Evolutionary conservation across 306 rosid species (phyloP), one percentile per base, ranked within the genome.

Genomic region (Macrotyloma uniflorum): DNA sequence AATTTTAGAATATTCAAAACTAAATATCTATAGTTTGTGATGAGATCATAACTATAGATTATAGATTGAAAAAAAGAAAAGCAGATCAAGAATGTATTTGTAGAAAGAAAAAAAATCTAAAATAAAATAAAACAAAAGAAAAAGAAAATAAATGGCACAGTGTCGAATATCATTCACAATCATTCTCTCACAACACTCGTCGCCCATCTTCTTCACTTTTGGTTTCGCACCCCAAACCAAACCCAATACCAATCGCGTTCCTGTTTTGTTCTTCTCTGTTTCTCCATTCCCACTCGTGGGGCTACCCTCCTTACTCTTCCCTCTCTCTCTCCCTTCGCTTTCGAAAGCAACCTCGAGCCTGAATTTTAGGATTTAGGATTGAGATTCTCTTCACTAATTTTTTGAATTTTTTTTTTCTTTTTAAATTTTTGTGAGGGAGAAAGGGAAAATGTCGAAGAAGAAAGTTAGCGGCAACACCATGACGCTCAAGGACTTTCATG

Each of bases 401-500:
- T 14, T 15, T 20, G 13, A 32, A 32, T 5, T 3, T n/a, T 11
- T 68, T 5, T 47, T 58, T 46, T 51, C 1, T 75, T 15, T 15
- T 42, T 8, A 5, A 8, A 0, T 26, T 51, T 65, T 42, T 40
- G 12, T 54, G 42, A 30, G 71, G 38, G 5, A 46, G 75, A 69
- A 79, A 74, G 84, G 64, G 67, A 80, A 77, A 78, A 95, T 95
- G 99, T 96, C 99, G 93, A 96, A 93, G 98, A 96, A 96, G 98
- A 96, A 91, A 72, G 90, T 35, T 20, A 87, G 88, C 79, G 98
- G 98, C 42, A 93, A 86, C 70, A 93, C 99, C 66, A 96, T 96
- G 99, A 96, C 97, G 53, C 96, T 96, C 50, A 96, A 91, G 85
- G 99, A 96, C 82, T 96, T 96, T 78, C 99, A 96, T 78, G 99